Base-by-base conservation (phyloP, 192 early-diverging fungal genomes). In the Entomortierella parvispora region DNA sequence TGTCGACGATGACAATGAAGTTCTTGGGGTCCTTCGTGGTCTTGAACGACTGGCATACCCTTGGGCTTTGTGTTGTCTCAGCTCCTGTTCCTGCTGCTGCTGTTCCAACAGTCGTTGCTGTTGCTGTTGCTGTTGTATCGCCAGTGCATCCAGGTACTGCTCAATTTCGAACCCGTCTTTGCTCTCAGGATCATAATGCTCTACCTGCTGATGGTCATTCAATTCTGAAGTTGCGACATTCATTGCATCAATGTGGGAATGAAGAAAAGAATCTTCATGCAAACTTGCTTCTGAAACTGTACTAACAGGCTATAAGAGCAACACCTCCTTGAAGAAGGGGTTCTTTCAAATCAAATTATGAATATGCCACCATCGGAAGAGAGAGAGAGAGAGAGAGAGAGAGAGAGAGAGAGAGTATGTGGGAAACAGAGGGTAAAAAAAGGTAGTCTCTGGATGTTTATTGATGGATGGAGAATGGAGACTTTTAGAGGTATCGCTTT, bases 401-500 rank as follows among this genome's bases (percentile, higher is more conserved):
- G n/a, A n/a, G n/a, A n/a, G n/a, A n/a, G n/a, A n/a, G n/a, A n/a
- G n/a, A n/a, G n/a, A n/a, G n/a, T n/a, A n/a, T n/a, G n/a, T n/a
- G n/a, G n/a, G n/a, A n/a, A n/a, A n/a, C n/a, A n/a, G n/a, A n/a
- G n/a, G n/a, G n/a, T n/a, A n/a, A n/a, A n/a, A n/a, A n/a, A n/a
- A n/a, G n/a, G n/a, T n/a, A n/a, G n/a, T n/a, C n/a, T n/a, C n/a
- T n/a, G 37, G 23, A 58, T 42, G 14, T 58, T 49, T 34, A 43
- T 56, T 25, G 40, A 28, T 58, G 50, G 51, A 59, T 72, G 50
- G 22, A 26, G 48, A 45, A 46, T 20, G 15, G 52, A 34, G 3
- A 4, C 50, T 20, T 49, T 42, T 86, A 92, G 60, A 98, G 82
- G 66, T 90, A 90, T 70, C 91, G 90, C 76, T 90, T 88, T 23